A percentile compares a stretch with the other conserved stretches of the same genome.
Conservation (phyloP, 2,329 filamentous ascomycete species). For the Cercospora citrullina region DNA sequence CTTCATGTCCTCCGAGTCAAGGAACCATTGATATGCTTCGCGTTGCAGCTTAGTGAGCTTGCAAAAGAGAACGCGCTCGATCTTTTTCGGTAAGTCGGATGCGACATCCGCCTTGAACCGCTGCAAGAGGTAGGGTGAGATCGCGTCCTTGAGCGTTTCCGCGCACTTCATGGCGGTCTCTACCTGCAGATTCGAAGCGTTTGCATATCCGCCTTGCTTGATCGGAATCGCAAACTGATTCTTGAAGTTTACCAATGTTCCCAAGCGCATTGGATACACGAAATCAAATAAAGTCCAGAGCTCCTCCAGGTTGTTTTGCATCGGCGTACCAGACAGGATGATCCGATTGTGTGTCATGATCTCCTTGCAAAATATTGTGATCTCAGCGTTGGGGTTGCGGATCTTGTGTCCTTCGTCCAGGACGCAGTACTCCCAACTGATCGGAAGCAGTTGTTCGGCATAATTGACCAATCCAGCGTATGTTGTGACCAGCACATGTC, state of each 20-base stretch:
- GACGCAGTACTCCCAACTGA: slow-evolving; percentile 90
- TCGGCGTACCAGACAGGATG: slow-evolving; percentile 92
- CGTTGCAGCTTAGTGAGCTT: slow-evolving; percentile 81
- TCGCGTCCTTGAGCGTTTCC: slow-evolving; percentile 88
- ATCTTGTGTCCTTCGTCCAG: slow-evolving; percentile 98
- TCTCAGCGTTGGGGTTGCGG: slow-evolving; percentile 89
- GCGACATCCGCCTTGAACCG: slow-evolving; percentile 93
- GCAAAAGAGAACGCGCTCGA: slow-evolving; percentile 93
- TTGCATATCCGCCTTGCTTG: slow-evolving; percentile 87
- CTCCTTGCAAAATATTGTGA: slow-evolving; percentile 94
- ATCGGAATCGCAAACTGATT: slow-evolving; percentile 94
- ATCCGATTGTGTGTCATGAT: slow-evolving; percentile 84
- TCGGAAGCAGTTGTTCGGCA: slow-evolving; percentile 73
- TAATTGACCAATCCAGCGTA: slow-evolving; percentile 96
- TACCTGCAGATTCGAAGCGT: slow-evolving; percentile 89
- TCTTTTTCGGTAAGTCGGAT: slow-evolving; percentile 90
- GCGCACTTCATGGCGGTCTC: slow-evolving; percentile 94
- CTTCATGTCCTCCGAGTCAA: slow-evolving; percentile 81
- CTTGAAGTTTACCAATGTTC: slow-evolving; percentile 86
- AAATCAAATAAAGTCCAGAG: slow-evolving; percentile 98
- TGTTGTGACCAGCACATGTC: slow-evolving; percentile 92
- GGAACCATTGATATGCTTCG: slow-evolving; percentile 75
- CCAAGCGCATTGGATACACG: slow-evolving; percentile 92
- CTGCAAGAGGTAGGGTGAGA: slow-evolving; percentile 89
- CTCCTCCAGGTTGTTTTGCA: slow-evolving; percentile 95